Evolutionary conservation across 306 rosid species (phyloP).

Genomic region (Fagus crenata): DNA sequence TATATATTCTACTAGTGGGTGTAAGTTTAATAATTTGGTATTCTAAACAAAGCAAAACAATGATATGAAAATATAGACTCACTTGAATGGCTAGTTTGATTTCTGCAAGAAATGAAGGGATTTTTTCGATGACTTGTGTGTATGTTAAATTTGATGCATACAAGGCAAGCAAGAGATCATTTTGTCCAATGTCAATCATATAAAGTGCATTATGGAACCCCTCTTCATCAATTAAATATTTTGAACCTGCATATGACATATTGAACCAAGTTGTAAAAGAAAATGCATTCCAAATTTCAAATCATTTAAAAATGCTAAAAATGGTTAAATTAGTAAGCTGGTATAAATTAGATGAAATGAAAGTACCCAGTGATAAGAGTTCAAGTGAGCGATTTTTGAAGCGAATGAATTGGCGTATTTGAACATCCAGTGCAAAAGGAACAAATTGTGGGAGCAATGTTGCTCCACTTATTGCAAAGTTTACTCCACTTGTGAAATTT

Average conservation of each 20-base stretch:
- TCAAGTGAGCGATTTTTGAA: neutral
- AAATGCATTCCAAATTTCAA: neutral
- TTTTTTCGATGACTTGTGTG: neutral
- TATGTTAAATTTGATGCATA: neutral
- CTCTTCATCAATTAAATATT: neutral
- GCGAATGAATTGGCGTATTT: slow-evolving; percentile 8
- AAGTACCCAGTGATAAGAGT: neutral
- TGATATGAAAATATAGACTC: neutral
- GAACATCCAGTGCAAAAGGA: slow-evolving; percentile 7
- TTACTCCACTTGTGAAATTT: neutral
- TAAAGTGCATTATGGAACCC: neutral
- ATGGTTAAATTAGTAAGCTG: too few relatives aligned
- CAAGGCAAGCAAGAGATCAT: slow-evolving; percentile 8
- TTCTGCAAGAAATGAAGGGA: slow-evolving; percentile 10
- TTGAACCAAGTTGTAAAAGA: neutral
- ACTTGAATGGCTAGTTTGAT: slow-evolving; percentile 1
- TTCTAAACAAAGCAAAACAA: neutral
- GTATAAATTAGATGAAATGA: neutral
- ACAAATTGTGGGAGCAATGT: slow-evolving; percentile 12
- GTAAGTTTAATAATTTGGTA: neutral
- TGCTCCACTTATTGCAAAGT: slow-evolving; percentile 14
- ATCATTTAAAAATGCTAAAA: neutral
- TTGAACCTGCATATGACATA: neutral
- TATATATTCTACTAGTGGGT: neutral
- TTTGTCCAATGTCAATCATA: neutral